Base-by-base conservation (phyloP, 805 yeast species). In the Candida palmyrensis region DNA sequence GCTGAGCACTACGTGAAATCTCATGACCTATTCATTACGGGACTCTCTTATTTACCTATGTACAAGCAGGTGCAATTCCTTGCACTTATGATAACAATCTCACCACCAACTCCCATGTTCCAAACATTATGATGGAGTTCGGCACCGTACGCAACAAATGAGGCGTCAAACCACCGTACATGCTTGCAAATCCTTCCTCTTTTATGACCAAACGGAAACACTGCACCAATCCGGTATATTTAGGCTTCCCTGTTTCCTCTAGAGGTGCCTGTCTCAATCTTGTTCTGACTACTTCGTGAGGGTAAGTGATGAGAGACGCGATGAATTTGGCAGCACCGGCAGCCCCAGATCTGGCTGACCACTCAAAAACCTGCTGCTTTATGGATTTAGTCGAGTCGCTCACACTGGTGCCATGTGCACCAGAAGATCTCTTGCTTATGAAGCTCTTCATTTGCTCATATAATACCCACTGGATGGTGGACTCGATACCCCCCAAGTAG, bases 141-240 rank as follows among this genome's bases (percentile, higher is more conserved):
- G 99, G 99, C 33, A 92, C 98, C 0, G 98, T 92, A 59, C 98
- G 77, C 65, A 92, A 73, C 49, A 92, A 66, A 61, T 92, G 99
- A 3, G 99, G 97, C 2, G 99, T 92, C 49, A 92, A 69, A 1
- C 99, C 99, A 36, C 99, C 96, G 55, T 92, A 92, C 87, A 92
- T 83, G 9, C 96, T 82, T 6, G 73, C 80, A 33, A 90, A 59
- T 1, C 99, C 98, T 62, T 92, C 98, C 51, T 92, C 96, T 49
- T 81, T 84, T 12, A 87, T 62, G n/a, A 92, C 77, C 19, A 88
- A 66, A 50, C 69, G 77, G 66, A 92, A 89, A 48, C 95, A 85
- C 59, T 88, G 96, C 5, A 88, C 53, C 32, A 92, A 66, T 0
- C 98, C 97, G 0, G 87, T 82, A 55, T 92, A 92, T 58, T 90